phyloP scores from a whole-genome alignment of 768 basidiomycete species.

The Phaffia tasmanica region DNA sequence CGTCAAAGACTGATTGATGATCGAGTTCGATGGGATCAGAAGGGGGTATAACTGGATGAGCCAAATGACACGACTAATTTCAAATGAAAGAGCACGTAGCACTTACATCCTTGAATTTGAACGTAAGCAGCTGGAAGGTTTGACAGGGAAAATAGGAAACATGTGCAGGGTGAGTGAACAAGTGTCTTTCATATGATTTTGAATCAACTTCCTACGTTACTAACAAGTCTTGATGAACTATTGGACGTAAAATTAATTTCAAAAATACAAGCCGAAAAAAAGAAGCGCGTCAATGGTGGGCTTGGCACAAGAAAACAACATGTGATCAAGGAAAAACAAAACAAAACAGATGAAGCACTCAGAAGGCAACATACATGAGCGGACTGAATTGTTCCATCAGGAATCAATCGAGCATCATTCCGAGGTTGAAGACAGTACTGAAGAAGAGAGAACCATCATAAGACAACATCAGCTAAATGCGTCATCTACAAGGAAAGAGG shows the following conservation, averaged over 20 bases:
- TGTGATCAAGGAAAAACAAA: too few species aligned
- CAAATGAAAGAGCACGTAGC: too few species aligned
- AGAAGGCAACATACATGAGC: constrained; percentile 34
- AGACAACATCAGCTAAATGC: not conserved
- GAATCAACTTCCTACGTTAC: not conserved
- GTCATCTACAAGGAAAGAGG: not conserved
- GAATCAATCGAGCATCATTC: constrained; percentile 24
- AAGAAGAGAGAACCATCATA: constrained; percentile 32
- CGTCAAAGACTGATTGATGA: constrained; percentile 46
- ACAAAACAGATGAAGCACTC: too few species aligned
- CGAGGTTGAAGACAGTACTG: constrained; percentile 46
- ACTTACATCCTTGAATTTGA: constrained; percentile 42
- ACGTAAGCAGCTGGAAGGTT: constrained; percentile 36
- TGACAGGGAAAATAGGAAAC: too few species aligned
- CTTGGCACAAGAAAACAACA: too few species aligned
- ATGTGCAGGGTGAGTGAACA: not conserved
- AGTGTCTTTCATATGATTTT: not conserved
- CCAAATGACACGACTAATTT: too few species aligned
- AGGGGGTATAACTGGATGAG: not conserved
- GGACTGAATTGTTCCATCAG: constrained; percentile 34
- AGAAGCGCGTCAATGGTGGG: too few species aligned
- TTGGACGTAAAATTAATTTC: not conserved
- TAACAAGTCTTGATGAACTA: constrained; percentile 40
- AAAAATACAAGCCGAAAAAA: not conserved
- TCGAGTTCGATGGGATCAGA: not conserved